Conservation (phyloP, 768 basidiomycete species). For the Galerina sulciceps region DNA sequence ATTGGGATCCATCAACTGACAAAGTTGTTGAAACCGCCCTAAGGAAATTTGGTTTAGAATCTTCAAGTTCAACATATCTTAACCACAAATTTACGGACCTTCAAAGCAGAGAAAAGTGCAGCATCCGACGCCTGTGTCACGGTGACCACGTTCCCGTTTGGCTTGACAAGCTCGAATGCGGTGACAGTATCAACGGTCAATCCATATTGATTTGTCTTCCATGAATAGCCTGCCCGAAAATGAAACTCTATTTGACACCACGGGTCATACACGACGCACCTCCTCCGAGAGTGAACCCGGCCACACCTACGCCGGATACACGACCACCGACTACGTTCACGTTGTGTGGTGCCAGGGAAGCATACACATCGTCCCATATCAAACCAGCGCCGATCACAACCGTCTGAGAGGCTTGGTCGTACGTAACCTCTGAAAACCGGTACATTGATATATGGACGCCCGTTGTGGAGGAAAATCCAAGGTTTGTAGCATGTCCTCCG, state of each 20-base stretch:
- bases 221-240: constrained; percentile 57
- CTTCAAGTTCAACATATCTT: background rate
- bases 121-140: constrained; percentile 38
- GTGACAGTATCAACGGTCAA: constrained; percentile 59
- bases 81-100: constrained; percentile 24
- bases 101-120: constrained; percentile 46
- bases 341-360: constrained; percentile 48
- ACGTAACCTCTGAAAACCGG: constrained; percentile 48
- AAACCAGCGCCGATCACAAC: constrained; percentile 48
- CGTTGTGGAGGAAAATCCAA: constrained; percentile 60
- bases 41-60: background rate
- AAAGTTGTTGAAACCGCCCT: constrained; percentile 70
- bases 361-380: constrained; percentile 71
- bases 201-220: constrained; percentile 64
- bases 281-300: constrained; percentile 63
- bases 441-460: constrained; percentile 65
- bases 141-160: constrained; percentile 47
- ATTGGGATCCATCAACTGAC: constrained; percentile 15
- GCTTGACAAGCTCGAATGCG: constrained; percentile 61
- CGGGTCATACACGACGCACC: constrained; percentile 33
- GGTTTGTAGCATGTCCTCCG: constrained; percentile 62
- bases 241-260: background rate
- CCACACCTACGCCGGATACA: constrained; percentile 62
- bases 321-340: constrained; percentile 65
- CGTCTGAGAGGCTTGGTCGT: constrained; percentile 42